Evolutionary conservation across 768 basidiomycete genomes (phyloP), one percentile per base, ranked within the genome.

Genomic region (Boletus reticuloceps): DNA sequence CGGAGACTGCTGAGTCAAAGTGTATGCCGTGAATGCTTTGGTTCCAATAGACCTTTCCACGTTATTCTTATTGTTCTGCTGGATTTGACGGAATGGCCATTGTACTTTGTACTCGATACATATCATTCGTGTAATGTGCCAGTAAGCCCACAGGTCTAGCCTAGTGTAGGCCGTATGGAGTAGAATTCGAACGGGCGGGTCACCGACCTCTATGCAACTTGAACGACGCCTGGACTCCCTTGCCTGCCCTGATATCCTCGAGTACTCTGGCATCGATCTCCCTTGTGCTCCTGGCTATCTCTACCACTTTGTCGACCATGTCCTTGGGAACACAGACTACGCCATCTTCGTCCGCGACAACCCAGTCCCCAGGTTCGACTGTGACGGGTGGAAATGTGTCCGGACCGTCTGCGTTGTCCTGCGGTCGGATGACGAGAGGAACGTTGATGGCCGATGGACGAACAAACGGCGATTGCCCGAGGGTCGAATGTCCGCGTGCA

Each of bases 261-360:
- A 89, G 79, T 53, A 91, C 92, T 54, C 72, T 76, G 20, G 75
- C 84, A 68, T 97, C 95, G 14, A 88, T 72, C 47, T 81, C 79
- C 61, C 79, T 76, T 16, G 81, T 84, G 61, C 78, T 78, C 29
- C 64, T 58, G n/a, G 88, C 91, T 22, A 81, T 51, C 39, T 82
- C 76, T 6, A 84, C 60, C 1, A 91, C 91, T 53, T 80, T 67
- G 17, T 71, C 72, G 36, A 83, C 77, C 44, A 85, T 59, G 4
- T 70, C 74, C 34, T 67, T 71, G 3, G 91, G 86, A 27, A 96
- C 81, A 62, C 85, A 90, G 4, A 98, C 90, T 1, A 95, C 91
- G 2, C 95, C 94, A 66, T 97, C 90, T 53, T 84, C 80, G 69
- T 97, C 94, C 25, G 85, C 92, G n/a, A 94, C 69, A 46, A 96